A percentile compares a stretch with the other conserved stretches of the same genome.
Conservation (phyloP, 345 rosid species). For the Eucalyptus pumila region DNA sequence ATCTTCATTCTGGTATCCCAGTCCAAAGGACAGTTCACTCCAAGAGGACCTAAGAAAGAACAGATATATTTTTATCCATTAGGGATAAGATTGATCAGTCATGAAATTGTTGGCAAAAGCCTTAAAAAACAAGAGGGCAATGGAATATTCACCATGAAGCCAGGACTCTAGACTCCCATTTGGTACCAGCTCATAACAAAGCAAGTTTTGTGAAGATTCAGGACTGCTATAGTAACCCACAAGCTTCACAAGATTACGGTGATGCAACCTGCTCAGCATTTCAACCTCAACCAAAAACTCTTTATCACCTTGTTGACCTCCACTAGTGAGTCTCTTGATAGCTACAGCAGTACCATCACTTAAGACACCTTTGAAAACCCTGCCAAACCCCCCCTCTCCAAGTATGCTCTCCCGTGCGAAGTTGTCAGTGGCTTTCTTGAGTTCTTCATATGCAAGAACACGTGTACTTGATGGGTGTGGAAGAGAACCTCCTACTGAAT, state of each 20-base stretch:
- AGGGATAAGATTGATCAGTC: background rate
- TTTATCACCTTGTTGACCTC: constrained; percentile 95
- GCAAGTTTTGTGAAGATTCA: constrained; percentile 83
- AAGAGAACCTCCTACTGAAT: constrained; percentile 47
- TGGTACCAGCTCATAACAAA: constrained; percentile 96
- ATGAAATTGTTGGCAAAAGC: background rate
- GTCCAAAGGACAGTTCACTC: constrained; percentile 84
- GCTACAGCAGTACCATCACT: constrained; percentile 99
- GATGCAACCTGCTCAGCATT: constrained; percentile 99
- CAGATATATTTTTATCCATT: background rate
- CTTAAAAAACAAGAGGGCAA: background rate
- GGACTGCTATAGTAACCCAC: constrained; percentile 90
- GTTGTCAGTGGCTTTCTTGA: constrained; percentile 88
- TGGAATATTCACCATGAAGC: constrained; percentile 70
- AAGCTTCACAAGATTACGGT: constrained; percentile 97
- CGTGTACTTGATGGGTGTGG: constrained; percentile 84
- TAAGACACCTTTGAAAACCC: constrained; percentile 91
- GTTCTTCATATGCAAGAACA: constrained; percentile 89
- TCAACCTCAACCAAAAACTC: constrained; percentile 98
- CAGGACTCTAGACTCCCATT: constrained; percentile 97
- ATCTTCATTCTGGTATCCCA: constrained; percentile 99
- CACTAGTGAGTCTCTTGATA: constrained; percentile 82
- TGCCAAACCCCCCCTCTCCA: constrained; percentile 98
- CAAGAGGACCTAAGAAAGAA: constrained; percentile 65
- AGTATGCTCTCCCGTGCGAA: constrained; percentile 75